These are phyloP conservation scores for Blastobotrys attinorum DNA, from an alignment of 805 yeast genomes.

Conservation along the genomic window DNA sequence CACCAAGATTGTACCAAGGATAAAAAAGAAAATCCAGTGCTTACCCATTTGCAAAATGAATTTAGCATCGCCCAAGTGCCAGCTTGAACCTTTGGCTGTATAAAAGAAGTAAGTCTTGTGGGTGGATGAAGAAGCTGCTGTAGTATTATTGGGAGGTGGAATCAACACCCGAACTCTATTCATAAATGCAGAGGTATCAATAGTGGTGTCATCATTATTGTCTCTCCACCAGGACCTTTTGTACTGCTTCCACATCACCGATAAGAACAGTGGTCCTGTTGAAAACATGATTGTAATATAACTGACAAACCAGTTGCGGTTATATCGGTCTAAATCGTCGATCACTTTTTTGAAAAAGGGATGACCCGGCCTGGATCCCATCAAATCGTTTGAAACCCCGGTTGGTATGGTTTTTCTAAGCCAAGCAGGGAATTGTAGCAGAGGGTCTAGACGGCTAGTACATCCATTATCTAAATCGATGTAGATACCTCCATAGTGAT, in stretches of 20 bases:
- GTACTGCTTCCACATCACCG: slow-evolving; percentile 82
- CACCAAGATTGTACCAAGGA: slow-evolving; percentile 41
- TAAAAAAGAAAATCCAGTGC: slow-evolving; percentile 65
- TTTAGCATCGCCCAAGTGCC: slow-evolving; percentile 87
- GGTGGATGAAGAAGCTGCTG: slow-evolving; percentile 50
- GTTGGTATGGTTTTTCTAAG: slow-evolving; percentile 83
- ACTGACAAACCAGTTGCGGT: slow-evolving; percentile 75
- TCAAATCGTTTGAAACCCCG: slow-evolving; percentile 86
- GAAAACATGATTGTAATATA: slow-evolving; percentile 88
- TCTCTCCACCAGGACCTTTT: slow-evolving; percentile 51
- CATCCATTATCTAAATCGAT: slow-evolving; percentile 90
- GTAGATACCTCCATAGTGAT: slow-evolving; percentile 83
- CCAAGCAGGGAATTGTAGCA: slow-evolving; percentile 75
- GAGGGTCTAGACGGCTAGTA: slow-evolving; percentile 66
- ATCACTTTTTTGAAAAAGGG: slow-evolving; percentile 73
- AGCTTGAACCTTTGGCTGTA: slow-evolving; percentile 76
- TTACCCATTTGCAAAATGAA: slow-evolving; percentile 65
- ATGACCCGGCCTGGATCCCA: slow-evolving; percentile 83
- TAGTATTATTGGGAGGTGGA: too few species aligned
- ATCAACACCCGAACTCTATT: slow-evolving; percentile 1
- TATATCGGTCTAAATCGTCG: slow-evolving; percentile 52
- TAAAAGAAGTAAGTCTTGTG: slow-evolving; percentile 48
- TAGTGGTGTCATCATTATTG: background rate
- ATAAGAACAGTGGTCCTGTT: slow-evolving; percentile 83
- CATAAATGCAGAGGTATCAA: too few species aligned